Percentiles rank a stretch among this genome's conserved stretches.
These are phyloP conservation scores for Zymoseptoria pseudotritici DNA, from an alignment of 2,329 filamentous ascomycete genomes.

Conservation along the genomic window DNA sequence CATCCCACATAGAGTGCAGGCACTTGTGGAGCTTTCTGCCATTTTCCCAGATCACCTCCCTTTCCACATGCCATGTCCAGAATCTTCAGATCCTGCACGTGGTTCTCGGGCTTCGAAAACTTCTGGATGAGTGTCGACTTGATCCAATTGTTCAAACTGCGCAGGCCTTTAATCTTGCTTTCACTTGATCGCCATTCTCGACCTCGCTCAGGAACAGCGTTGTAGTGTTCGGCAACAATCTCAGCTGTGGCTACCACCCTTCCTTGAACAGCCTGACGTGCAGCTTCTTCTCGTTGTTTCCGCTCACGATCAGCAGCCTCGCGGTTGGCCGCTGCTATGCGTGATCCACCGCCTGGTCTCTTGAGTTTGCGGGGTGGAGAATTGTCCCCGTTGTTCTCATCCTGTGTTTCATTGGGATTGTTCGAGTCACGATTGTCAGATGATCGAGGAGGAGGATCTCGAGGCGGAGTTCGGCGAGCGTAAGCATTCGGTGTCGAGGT, in stretches of 20 bases:
- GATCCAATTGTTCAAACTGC: conserved; percentile 97
- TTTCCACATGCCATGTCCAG: conserved; percentile 96
- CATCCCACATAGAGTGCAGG: conserved; percentile 92
- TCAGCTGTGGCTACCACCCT: conserved; percentile 39
- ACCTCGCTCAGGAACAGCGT: conserved; percentile 85
- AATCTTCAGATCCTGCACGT: conserved; percentile 59
- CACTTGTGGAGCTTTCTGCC: conserved; percentile 85
- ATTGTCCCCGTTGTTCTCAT: conserved; percentile 21
- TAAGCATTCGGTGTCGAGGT: conserved; percentile 27
- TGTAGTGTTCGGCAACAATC: conserved; percentile 89
- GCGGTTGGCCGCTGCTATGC: conserved; percentile 60
- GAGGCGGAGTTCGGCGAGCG: conserved; percentile 26
- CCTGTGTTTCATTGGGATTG: conserved; percentile 1
- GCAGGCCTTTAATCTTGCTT: conserved; percentile 87
- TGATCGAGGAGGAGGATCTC: conserved; percentile 11
- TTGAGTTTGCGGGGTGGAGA: conserved; percentile 33
- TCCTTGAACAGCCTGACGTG: conserved; percentile 29
- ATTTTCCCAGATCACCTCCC: conserved; percentile 90
- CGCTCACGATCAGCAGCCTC: conserved; percentile 56
- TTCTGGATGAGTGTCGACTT: conserved; percentile 97
- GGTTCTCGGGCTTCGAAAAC: conserved; percentile 54
- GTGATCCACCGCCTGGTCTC: conserved; percentile 35
- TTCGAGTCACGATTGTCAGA: conserved; percentile 3
- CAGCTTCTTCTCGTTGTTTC: conserved; percentile 33
- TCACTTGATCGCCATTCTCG: conserved; percentile 92